phyloP scores from a whole-genome alignment of 306 rosid species.

The Hippophae tibetana region DNA sequence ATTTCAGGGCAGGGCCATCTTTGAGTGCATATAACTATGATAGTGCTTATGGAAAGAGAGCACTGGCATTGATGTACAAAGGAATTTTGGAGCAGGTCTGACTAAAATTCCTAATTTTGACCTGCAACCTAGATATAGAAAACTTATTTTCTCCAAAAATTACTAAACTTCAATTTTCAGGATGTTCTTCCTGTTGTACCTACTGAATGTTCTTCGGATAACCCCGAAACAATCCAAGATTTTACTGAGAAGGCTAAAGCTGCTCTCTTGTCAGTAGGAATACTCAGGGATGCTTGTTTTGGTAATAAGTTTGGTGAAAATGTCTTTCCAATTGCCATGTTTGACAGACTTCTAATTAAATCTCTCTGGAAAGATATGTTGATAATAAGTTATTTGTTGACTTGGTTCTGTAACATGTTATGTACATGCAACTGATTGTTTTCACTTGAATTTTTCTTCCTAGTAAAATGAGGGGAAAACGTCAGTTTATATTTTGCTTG shows the following conservation, averaged over 20 bases:
- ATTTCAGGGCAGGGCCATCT: conserved; percentile 84
- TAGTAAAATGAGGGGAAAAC: too few species aligned
- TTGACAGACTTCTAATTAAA: background rate
- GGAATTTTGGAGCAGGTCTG: conserved; percentile 95
- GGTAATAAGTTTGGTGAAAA: conserved; percentile 32
- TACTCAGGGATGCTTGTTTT: conserved; percentile 58
- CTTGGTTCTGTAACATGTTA: background rate
- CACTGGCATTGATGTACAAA: conserved; percentile 73
- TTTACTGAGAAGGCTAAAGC: conserved; percentile 73
- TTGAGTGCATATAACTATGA: conserved; percentile 91
- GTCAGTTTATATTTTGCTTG: background rate
- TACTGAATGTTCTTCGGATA: conserved; percentile 77
- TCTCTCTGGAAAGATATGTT: too few species aligned
- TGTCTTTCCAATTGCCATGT: too few species aligned
- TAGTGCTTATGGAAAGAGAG: conserved; percentile 87
- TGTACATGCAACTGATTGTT: background rate
- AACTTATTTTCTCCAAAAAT: conserved; percentile 15
- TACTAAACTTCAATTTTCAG: conserved; percentile 37
- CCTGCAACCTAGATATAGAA: conserved; percentile 11
- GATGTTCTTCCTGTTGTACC: conserved; percentile 84
- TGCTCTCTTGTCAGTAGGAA: conserved; percentile 89
- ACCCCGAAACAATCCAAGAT: conserved; percentile 60
- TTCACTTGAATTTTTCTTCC: too few species aligned
- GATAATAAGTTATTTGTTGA: background rate
- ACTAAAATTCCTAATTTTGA: conserved; percentile 11